A percentile compares a stretch with the other conserved stretches of the same genome.
Conservation (phyloP, 495 filamentous ascomycete genomes). For the Penicillium subrubescens region DNA sequence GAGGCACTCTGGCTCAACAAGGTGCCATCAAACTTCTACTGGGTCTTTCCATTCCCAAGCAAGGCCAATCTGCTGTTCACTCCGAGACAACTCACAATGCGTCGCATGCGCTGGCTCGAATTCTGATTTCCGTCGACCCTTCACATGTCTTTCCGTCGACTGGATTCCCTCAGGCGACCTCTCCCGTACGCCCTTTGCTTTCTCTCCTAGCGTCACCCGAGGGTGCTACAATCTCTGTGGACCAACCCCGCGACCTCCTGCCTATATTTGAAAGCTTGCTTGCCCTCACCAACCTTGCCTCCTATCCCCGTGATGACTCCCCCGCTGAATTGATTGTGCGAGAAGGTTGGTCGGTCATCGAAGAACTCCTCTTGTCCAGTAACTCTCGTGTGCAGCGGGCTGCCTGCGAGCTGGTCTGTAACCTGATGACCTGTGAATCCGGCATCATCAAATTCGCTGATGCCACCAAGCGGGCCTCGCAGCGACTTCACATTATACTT, state of each 20-base stretch:
- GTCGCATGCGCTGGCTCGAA: conserved; percentile 86
- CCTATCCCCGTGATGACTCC: conserved; percentile 63
- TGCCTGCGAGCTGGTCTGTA: conserved; percentile 87
- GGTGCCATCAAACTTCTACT: conserved; percentile 86
- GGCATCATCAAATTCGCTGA: conserved; percentile 77
- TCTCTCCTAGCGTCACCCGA: conserved; percentile 64
- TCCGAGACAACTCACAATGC: conserved; percentile 59
- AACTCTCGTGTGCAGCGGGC: conserved; percentile 80
- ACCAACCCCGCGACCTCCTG: conserved; percentile 76
- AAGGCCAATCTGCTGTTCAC: conserved; percentile 39
- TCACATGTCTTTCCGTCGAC: conserved; percentile 79
- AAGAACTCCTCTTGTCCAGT: conserved; percentile 77
- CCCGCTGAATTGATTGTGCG: conserved; percentile 72
- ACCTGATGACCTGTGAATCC: conserved; percentile 77
- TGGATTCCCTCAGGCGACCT: conserved; percentile 68
- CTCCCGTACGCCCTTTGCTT: conserved; percentile 77
- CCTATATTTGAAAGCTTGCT: conserved; percentile 88
- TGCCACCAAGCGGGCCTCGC: conserved; percentile 63
- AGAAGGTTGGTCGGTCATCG: conserved; percentile 68
- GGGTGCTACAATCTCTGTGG: conserved; percentile 39
- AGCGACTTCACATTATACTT: conserved; percentile 78
- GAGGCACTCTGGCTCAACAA: conserved; percentile 84
- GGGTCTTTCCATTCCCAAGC: conserved; percentile 61
- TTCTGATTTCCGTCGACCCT: conserved; percentile 88
- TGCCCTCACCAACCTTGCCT: conserved; percentile 91